Conservation (phyloP, 257 asterid species). For the Galeopsis tetrahit region DNA sequence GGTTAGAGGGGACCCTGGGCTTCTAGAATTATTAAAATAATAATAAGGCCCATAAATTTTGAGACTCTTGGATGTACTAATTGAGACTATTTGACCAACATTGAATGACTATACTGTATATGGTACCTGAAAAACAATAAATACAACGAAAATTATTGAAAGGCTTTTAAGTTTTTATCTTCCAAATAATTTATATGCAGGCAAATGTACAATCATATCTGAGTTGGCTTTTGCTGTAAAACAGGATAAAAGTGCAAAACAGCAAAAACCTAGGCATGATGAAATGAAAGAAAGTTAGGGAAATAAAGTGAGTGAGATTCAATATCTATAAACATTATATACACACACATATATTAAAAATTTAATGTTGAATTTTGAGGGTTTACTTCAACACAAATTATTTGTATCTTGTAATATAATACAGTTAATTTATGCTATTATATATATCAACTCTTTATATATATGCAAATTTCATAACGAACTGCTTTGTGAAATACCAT, state of each 20-base stretch:
- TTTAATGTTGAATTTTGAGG: too few species aligned
- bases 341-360: not conserved
- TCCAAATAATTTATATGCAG: constrained; percentile 16
- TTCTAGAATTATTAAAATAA: too few species aligned
- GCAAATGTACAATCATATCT: constrained; percentile 10
- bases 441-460: too few species aligned
- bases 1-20: too few species aligned
- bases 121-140: not conserved
- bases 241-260: constrained; percentile 18
- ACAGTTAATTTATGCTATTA: too few species aligned
- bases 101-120: too few species aligned
- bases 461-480: too few species aligned
- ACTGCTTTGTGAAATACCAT: too few species aligned
- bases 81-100: not conserved
- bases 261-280: constrained; percentile 21
- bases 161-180: not conserved
- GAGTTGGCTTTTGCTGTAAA: constrained; percentile 35
- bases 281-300: constrained; percentile 3
- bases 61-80: too few species aligned
- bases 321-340: not conserved
- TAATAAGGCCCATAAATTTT: not conserved
- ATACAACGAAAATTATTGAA: not conserved
- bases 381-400: too few species aligned
- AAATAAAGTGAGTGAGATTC: not conserved
- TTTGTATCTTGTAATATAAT: too few species aligned